A percentile compares a stretch with the other conserved stretches of the same genome.
phyloP scores from a whole-genome alignment of 164 flowering plant species.

The Stephania cephalantha region DNA sequence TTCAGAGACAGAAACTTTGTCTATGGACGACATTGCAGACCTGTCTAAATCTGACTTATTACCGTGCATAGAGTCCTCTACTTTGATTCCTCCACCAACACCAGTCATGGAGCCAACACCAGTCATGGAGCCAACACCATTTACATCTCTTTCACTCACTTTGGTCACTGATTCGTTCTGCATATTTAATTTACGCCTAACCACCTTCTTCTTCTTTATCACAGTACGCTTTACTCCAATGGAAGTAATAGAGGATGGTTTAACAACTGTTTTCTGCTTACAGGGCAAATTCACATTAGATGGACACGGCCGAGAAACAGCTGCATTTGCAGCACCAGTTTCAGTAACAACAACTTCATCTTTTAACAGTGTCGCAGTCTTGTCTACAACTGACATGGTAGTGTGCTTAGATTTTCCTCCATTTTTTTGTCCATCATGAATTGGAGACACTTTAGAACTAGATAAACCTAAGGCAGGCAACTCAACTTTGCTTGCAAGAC shows the following conservation, averaged over 20 bases:
- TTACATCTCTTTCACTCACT: constrained; percentile 1
- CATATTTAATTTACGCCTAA: not conserved
- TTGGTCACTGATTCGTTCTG: not conserved
- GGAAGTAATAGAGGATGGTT: constrained; percentile 22
- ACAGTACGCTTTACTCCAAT: constrained; percentile 21
- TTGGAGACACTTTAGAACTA: constrained; percentile 10
- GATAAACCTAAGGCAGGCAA: constrained; percentile 9
- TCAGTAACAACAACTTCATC: constrained; percentile 6
- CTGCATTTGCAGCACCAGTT: not conserved
- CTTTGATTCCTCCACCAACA: not conserved
- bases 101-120: not conserved
- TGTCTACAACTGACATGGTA: not conserved
- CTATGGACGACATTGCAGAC: too few species aligned
- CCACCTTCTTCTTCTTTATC: not conserved
- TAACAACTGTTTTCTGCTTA: constrained; percentile 2
- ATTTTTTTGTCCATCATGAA: constrained; percentile 8
- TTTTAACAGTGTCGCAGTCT: constrained; percentile 5
- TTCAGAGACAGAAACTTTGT: too few species aligned
- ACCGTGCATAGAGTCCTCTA: not conserved
- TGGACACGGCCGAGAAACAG: constrained; percentile 6
- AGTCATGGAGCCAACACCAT: not conserved
- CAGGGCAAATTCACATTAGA: constrained; percentile 7
- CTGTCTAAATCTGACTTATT: too few species aligned
- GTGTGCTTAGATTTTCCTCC: constrained; percentile 10
- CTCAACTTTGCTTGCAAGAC: constrained; percentile 24